phyloP scores from a whole-genome alignment of 2,329 filamentous ascomycete species.

The Neofusicoccum kwambonambiense region DNA sequence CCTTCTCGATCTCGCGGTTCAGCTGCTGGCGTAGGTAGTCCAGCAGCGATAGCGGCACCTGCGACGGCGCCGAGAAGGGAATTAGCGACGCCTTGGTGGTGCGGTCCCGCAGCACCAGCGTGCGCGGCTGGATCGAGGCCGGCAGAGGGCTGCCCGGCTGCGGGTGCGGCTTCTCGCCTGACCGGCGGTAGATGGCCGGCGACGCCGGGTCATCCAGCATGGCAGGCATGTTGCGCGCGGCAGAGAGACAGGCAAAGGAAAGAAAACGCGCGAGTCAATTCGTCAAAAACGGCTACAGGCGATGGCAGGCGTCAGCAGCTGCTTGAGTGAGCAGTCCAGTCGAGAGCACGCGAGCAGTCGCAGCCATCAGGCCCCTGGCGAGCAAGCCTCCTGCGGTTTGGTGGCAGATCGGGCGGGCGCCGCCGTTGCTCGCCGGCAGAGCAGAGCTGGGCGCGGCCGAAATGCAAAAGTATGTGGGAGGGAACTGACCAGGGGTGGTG shows the following conservation, averaged over 20 bases:
- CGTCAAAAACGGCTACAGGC: no score
- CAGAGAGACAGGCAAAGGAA: background rate
- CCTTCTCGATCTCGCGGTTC: slow-evolving; percentile 87
- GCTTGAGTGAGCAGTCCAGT: background rate
- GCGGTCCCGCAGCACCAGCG: slow-evolving; percentile 79
- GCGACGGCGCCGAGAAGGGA: slow-evolving; percentile 72
- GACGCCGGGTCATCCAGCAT: slow-evolving; percentile 75
- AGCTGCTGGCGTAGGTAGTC: slow-evolving; percentile 79
- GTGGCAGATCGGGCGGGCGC: background rate
- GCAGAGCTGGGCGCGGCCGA: background rate
- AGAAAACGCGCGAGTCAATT: background rate
- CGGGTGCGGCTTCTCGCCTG: slow-evolving; percentile 65
- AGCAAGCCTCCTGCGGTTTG: background rate
- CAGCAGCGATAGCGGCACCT: slow-evolving; percentile 74
- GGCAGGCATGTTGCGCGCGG: slow-evolving; percentile 62
- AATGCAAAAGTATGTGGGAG: background rate
- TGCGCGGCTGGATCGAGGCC: slow-evolving; percentile 66
- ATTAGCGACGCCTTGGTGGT: slow-evolving; percentile 81
- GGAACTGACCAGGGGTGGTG: slow-evolving; percentile 8
- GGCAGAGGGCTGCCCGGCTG: slow-evolving; percentile 64
- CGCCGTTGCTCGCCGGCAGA: background rate
- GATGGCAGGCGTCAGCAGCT: background rate
- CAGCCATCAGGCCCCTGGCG: background rate
- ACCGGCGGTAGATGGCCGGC: slow-evolving; percentile 68
- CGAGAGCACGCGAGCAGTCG: background rate